phyloP scores from a whole-genome alignment of 192 early-diverging fungal species.

The Backusella parvicylindrica region DNA sequence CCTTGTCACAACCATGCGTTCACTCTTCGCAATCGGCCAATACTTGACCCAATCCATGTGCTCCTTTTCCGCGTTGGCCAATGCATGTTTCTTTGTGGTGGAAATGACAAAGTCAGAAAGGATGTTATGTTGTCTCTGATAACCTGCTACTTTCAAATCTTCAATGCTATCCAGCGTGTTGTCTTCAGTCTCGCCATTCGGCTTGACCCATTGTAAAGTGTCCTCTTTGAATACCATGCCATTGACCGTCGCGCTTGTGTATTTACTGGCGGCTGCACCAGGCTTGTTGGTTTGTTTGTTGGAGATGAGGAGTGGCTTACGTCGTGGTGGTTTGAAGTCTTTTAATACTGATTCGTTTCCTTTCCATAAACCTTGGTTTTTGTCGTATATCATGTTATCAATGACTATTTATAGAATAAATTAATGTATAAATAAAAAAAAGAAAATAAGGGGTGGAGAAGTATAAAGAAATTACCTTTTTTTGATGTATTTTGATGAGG shows the following conservation, averaged over 20 bases:
- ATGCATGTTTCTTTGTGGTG: neutral
- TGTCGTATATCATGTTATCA: slow-evolving; percentile 5
- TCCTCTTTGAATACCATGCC: neutral
- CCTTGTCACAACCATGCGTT: neutral
- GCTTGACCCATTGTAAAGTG: neutral
- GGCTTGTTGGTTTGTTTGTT: neutral
- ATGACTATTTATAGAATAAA: neutral
- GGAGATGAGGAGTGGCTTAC: neutral
- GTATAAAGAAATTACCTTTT: slow-evolving; percentile 3
- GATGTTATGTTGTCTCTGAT: neutral
- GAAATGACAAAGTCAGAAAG: neutral
- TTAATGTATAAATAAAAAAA: neutral
- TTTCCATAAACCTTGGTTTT: neutral
- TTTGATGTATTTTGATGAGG: slow-evolving; percentile 1
- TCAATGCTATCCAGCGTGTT: neutral
- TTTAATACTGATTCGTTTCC: neutral
- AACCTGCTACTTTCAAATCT: neutral
- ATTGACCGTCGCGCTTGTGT: neutral
- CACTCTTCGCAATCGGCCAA: neutral
- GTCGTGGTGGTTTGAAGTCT: neutral
- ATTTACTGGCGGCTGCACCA: neutral
- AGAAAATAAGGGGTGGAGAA: neutral
- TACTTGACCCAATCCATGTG: neutral
- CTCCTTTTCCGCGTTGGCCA: neutral
- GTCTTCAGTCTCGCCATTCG: neutral